Percentiles rank a stretch among this genome's conserved stretches.
phyloP scores from a whole-genome alignment of 2,329 filamentous ascomycete species.

The Cladorrhinum sp. region DNA sequence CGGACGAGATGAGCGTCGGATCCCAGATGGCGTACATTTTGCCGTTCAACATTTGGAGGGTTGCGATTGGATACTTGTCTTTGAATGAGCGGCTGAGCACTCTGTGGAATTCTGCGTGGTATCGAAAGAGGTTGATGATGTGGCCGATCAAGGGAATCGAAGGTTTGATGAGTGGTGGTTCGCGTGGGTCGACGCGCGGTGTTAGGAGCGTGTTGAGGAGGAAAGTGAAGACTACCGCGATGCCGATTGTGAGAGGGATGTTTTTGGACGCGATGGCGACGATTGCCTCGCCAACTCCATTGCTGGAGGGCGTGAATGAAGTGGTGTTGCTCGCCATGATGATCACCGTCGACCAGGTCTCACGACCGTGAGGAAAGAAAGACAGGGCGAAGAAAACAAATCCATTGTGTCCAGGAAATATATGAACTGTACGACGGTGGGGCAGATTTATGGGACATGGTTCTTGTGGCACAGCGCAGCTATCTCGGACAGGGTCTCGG shows the following conservation, averaged over 20 bases:
- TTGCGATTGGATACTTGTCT: slow-evolving; percentile 10
- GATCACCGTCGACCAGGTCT: too few species aligned
- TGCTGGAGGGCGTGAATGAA: background rate
- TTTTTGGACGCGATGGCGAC: background rate
- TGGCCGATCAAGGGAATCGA: slow-evolving; percentile 20
- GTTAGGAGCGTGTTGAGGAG: slow-evolving; percentile 6
- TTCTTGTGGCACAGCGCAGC: background rate
- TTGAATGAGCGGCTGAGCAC: background rate
- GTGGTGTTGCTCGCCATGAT: background rate
- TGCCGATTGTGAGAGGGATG: background rate
- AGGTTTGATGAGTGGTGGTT: slow-evolving; percentile 19
- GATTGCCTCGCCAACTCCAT: background rate
- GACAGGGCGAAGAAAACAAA: too few species aligned
- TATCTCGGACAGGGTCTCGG: background rate
- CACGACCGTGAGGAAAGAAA: too few species aligned
- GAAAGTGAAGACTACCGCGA: background rate
- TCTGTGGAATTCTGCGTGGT: slow-evolving; percentile 15
- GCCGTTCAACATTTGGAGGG: slow-evolving; percentile 20
- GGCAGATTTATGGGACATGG: too few species aligned
- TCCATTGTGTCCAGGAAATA: too few species aligned
- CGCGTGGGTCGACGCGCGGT: slow-evolving; percentile 16
- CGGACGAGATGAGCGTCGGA: slow-evolving; percentile 16
- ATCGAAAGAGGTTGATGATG: slow-evolving; percentile 19
- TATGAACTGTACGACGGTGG: too few species aligned
- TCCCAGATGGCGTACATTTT: slow-evolving; percentile 25